phyloP scores from a whole-genome alignment of 176 grass and related monocot genomes.

The Puya raimondii region DNA sequence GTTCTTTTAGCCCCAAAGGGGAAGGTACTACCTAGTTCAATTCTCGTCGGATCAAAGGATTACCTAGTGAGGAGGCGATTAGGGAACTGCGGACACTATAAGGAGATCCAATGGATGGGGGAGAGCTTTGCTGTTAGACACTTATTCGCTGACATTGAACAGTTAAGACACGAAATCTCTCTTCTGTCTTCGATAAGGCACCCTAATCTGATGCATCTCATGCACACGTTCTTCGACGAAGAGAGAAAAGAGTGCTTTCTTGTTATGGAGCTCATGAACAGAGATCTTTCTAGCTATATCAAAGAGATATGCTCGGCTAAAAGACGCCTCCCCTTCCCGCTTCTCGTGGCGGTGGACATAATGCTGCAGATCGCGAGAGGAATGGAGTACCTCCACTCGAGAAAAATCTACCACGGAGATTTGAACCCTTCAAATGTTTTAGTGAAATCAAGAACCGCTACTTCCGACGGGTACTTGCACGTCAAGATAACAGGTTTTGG shows the following conservation, averaged over 20 bases:
- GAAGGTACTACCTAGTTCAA: constrained; percentile 7
- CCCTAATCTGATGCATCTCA: constrained; percentile 13
- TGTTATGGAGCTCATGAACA: constrained; percentile 23
- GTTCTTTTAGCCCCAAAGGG: constrained; percentile 7
- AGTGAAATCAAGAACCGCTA: constrained; percentile 11
- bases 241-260: constrained; percentile 18
- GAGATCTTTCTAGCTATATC: constrained; percentile 16
- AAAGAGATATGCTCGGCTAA: constrained; percentile 15
- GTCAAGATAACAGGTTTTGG: constrained; percentile 5
- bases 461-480: constrained; percentile 5
- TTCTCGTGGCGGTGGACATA: constrained; percentile 18
- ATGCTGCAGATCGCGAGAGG: constrained; percentile 24
- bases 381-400: constrained; percentile 27
- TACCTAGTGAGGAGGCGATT: constrained; percentile 17
- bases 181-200: constrained; percentile 8
- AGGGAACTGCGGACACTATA: constrained; percentile 6
- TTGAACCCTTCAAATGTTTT: constrained; percentile 18
- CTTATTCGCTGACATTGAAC: background rate
- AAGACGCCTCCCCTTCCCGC: constrained; percentile 1
- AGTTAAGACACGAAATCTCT: background rate
- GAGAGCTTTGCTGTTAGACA: constrained; percentile 16
- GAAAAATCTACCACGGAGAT: constrained; percentile 8
- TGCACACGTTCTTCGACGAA: constrained; percentile 18
- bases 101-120: constrained; percentile 26
- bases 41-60: constrained; percentile 13